These are phyloP conservation scores for Aspergillus terreus DNA, from an alignment of 2,329 filamentous ascomycete species.

Conservation along the genomic window DNA sequence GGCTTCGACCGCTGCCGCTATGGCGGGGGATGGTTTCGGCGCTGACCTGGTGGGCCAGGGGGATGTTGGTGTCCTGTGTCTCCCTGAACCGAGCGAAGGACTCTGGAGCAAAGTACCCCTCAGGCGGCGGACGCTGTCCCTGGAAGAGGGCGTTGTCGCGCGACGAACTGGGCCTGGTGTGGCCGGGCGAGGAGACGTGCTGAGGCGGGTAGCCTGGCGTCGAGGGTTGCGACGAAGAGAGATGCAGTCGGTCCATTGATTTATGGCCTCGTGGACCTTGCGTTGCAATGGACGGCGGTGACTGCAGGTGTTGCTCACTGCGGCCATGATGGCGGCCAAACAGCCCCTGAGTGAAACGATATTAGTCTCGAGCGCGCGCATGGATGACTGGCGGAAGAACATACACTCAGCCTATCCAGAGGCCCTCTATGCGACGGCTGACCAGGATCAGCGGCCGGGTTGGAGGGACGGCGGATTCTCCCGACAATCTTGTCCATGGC, in stretches of 20 bases:
- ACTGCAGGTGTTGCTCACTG: neutral
- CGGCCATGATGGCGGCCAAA: constrained; percentile 12
- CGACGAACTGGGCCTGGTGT: constrained; percentile 2
- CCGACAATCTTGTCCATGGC: constrained; percentile 24
- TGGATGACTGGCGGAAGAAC: neutral
- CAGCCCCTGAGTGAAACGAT: constrained; percentile 9
- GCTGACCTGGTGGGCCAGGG: neutral
- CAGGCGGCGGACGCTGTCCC: constrained; percentile 9
- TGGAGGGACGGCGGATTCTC: constrained; percentile 25
- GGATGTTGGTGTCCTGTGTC: neutral
- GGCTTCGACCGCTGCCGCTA: constrained; percentile 1
- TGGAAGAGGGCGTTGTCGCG: constrained; percentile 8
- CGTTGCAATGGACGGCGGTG: neutral
- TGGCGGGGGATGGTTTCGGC: neutral
- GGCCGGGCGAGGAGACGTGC: neutral
- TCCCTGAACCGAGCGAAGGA: constrained; percentile 9
- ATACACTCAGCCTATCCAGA: constrained; percentile 15
- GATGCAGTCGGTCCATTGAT: constrained; percentile 7
- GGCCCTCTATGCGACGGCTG: constrained; percentile 11
- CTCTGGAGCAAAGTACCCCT: constrained; percentile 21
- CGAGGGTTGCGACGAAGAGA: constrained; percentile 5
- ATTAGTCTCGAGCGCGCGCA: neutral
- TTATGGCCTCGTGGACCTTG: neutral
- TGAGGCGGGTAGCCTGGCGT: neutral
- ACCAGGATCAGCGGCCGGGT: constrained; percentile 16